Percentiles rank a stretch among this genome's conserved stretches.
phyloP scores from a whole-genome alignment of 2,329 filamentous ascomycete genomes.

The Clonostachys solani region DNA sequence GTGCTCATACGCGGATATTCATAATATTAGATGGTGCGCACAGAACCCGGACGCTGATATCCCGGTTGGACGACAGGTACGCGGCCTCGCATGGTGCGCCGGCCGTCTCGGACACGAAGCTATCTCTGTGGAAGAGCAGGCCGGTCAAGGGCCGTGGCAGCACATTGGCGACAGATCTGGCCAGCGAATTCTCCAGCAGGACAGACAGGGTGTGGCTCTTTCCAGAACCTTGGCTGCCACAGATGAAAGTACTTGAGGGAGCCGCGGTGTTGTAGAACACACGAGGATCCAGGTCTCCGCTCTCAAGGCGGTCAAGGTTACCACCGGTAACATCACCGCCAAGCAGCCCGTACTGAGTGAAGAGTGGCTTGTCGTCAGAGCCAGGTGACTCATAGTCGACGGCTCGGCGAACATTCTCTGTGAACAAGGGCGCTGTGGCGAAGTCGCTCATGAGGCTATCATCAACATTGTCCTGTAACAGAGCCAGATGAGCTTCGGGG shows the following conservation, averaged over 20 bases:
- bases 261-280: slow-evolving; percentile 40
- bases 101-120: slow-evolving; percentile 40
- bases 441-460: slow-evolving; percentile 13
- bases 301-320: neutral
- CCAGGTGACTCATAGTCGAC: neutral
- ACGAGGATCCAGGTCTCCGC: slow-evolving; percentile 9
- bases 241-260: slow-evolving; percentile 59
- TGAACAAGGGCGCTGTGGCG: slow-evolving; percentile 20
- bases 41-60: slow-evolving; percentile 45
- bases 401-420: slow-evolving; percentile 13
- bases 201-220: slow-evolving; percentile 59
- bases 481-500: slow-evolving; percentile 3
- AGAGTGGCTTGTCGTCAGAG: neutral
- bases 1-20: slow-evolving; percentile 24
- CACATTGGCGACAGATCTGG: slow-evolving; percentile 34
- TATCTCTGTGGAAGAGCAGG: slow-evolving; percentile 63
- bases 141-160: slow-evolving; percentile 51
- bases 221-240: slow-evolving; percentile 59
- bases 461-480: slow-evolving; percentile 7
- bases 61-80: slow-evolving; percentile 37
- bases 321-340: slow-evolving; percentile 1
- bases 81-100: slow-evolving; percentile 57
- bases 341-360: slow-evolving; percentile 6
- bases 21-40: slow-evolving; percentile 48
- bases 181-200: slow-evolving; percentile 52